A percentile compares a stretch with the other conserved stretches of the same genome.
phyloP scores from a whole-genome alignment of 768 basidiomycete species.

The Tubosaeta brunneosetosa region DNA sequence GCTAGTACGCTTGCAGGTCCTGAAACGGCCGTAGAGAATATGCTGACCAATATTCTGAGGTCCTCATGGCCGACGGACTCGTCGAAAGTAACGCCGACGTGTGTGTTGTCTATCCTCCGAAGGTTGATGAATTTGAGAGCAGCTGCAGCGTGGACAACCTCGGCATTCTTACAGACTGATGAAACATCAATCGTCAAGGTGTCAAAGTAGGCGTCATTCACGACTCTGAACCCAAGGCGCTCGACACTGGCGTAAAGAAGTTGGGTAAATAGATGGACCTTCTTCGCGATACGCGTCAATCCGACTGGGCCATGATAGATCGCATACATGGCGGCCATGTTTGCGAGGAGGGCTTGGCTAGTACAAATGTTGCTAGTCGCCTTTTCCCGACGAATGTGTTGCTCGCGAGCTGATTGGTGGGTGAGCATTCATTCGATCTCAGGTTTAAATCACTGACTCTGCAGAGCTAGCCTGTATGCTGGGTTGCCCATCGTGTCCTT shows the following conservation, averaged over 20 bases:
- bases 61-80: constrained; percentile 81
- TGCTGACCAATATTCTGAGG: constrained; percentile 70
- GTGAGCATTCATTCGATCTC: constrained; percentile 9
- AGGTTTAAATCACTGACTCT: constrained; percentile 57
- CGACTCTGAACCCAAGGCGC: constrained; percentile 65
- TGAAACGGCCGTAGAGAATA: constrained; percentile 69
- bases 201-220: constrained; percentile 83
- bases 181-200: constrained; percentile 79
- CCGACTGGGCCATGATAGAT: constrained; percentile 93
- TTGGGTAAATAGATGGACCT: constrained; percentile 85
- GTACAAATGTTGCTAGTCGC: constrained; percentile 99
- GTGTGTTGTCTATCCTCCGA: constrained; percentile 65
- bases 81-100: constrained; percentile 87
- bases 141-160: constrained; percentile 66
- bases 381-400: constrained; percentile 96
- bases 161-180: constrained; percentile 47
- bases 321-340: constrained; percentile 99
- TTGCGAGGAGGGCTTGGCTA: constrained; percentile 93
- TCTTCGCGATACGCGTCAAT: constrained; percentile 76
- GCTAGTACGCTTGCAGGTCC: constrained; percentile 41
- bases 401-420: constrained; percentile 70
- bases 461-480: constrained; percentile 89
- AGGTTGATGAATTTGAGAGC: constrained; percentile 73
- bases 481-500: constrained; percentile 78
- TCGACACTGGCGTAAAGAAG: constrained; percentile 67